Base-by-base conservation (phyloP, 208 protist genomes). In the Trypanosoma caninum region DNA sequence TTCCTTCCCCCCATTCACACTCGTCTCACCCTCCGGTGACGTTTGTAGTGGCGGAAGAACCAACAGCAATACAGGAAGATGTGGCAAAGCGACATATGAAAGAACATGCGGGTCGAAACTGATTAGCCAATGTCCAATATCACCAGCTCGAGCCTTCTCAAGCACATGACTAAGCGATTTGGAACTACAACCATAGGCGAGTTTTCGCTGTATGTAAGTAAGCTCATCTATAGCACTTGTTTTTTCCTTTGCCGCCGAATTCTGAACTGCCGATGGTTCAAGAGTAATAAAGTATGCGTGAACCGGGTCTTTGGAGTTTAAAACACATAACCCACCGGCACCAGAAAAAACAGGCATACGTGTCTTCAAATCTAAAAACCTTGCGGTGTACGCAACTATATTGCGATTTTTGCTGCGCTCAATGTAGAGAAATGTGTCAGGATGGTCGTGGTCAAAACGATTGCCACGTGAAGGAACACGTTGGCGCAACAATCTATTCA, bases 391-490 rank as follows among this genome's bases (percentile, higher is more conserved):
- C 31, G 75, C 82, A 3, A 93, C 86, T 22, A 93, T 65, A 50
- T 90, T 93, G 7, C 71, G 52, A 52, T 93, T 93, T 59, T 89
- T 89, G 34, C 75, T 88, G 14, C 86, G 82, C 35, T 65, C 74
- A 59, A 93, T 93, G 68, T 90, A 89, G 80, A 84, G 74, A 59
- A 77, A 87, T 16, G 79, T 93, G 71, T 90, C 82, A 37, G 69
- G 75, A 65, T 86, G 77, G 52, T 93, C 86, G 48, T 74, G 72
- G 35, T 61, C 72, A 58, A 84, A 93, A 54, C 86, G 80, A 22
- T 62, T 63, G 9, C 79, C 74, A 38, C 86, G 86, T 33, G 79
- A 65, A 10, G 25, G 61, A 14, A 84, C 63, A 37, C 42, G 45
- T 8, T 56, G 37, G 25, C 65, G 51, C 37, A 79, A 52, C 5